These are phyloP conservation scores for Neurospora discreta DNA, from an alignment of 495 filamentous ascomycete species.

Conservation along the genomic window DNA sequence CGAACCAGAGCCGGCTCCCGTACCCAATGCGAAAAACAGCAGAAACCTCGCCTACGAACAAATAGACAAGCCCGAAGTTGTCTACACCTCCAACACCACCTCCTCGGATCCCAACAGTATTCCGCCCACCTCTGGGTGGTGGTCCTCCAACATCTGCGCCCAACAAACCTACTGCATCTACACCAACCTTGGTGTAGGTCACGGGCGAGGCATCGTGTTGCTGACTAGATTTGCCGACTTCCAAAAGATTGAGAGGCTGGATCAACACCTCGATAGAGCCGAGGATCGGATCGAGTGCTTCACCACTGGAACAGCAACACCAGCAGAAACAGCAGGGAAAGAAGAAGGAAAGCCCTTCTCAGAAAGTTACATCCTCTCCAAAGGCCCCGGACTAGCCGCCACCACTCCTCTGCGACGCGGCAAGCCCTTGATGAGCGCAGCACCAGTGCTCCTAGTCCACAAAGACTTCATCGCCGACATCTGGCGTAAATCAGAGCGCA, in stretches of 20 bases:
- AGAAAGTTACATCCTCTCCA: slow-evolving; percentile 13
- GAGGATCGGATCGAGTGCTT: no score
- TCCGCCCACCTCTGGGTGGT: slow-evolving; percentile 17
- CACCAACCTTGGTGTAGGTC: slow-evolving; percentile 17
- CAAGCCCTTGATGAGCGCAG: slow-evolving; percentile 14
- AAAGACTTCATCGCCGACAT: slow-evolving; percentile 17
- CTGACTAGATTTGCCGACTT: slow-evolving; percentile 17
- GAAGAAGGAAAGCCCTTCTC: not conserved
- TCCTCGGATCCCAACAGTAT: not conserved
- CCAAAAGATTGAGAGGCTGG: not conserved
- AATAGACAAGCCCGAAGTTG: slow-evolving; percentile 11
- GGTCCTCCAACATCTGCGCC: slow-evolving; percentile 19
- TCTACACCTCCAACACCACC: slow-evolving; percentile 18
- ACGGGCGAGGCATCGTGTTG: slow-evolving; percentile 17
- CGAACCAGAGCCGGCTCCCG: not conserved
- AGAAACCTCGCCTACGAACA: slow-evolving; percentile 14
- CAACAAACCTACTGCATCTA: slow-evolving; percentile 21
- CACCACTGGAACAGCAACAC: no score
- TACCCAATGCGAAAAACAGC: slow-evolving; percentile 4
- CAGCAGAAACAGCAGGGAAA: no score
- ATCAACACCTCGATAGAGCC: not conserved
- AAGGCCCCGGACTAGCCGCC: slow-evolving; percentile 18
- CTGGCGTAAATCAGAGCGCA: slow-evolving; percentile 10
- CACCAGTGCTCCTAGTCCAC: slow-evolving; percentile 24
- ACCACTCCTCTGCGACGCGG: slow-evolving; percentile 15